These are phyloP conservation scores for Pachysolen tannophilus DNA, from an alignment of 805 yeast species.

Conservation along the genomic window DNA sequence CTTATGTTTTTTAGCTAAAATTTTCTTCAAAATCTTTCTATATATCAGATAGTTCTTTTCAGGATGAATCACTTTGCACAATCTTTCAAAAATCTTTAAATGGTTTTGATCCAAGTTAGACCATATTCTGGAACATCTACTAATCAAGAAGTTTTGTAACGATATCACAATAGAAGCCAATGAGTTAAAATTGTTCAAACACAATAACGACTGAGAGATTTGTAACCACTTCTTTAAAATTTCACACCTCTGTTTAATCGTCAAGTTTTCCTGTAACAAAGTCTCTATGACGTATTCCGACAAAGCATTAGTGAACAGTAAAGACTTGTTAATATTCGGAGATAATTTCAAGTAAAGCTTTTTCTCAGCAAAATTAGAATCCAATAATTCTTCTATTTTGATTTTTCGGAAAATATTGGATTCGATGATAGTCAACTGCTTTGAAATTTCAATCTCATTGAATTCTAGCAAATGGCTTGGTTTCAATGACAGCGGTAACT, in stretches of 20 bases:
- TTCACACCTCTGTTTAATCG: slow-evolving; percentile 40
- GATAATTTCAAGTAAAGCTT: slow-evolving; percentile 51
- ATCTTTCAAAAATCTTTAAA: slow-evolving; percentile 50
- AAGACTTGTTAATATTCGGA: slow-evolving; percentile 53
- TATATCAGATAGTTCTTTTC: slow-evolving; percentile 66
- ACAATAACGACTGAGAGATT: slow-evolving; percentile 63
- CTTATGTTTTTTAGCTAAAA: slow-evolving; percentile 37
- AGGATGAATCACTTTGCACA: slow-evolving; percentile 66
- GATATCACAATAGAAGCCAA: slow-evolving; percentile 74
- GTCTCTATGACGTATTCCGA: slow-evolving; percentile 70
- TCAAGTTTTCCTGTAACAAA: slow-evolving; percentile 44
- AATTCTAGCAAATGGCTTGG: slow-evolving; percentile 46
- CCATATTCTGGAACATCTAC: slow-evolving; percentile 59
- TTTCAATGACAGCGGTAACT: slow-evolving; percentile 48
- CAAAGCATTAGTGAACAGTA: slow-evolving; percentile 62
- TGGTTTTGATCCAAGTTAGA: slow-evolving; percentile 47
- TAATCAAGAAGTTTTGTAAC: slow-evolving; percentile 62
- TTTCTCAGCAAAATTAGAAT: slow-evolving; percentile 54
- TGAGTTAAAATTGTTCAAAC: slow-evolving; percentile 69
- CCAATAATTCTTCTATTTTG: slow-evolving; percentile 56
- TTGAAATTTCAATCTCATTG: slow-evolving; percentile 69
- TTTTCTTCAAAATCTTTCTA: slow-evolving; percentile 51
- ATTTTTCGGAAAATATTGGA: slow-evolving; percentile 56
- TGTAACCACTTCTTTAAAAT: slow-evolving; percentile 66
- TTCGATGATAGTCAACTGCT: slow-evolving; percentile 69